Conservation (phyloP, 163 green algal genomes). For the Scenedesmus sp. region DNA sequence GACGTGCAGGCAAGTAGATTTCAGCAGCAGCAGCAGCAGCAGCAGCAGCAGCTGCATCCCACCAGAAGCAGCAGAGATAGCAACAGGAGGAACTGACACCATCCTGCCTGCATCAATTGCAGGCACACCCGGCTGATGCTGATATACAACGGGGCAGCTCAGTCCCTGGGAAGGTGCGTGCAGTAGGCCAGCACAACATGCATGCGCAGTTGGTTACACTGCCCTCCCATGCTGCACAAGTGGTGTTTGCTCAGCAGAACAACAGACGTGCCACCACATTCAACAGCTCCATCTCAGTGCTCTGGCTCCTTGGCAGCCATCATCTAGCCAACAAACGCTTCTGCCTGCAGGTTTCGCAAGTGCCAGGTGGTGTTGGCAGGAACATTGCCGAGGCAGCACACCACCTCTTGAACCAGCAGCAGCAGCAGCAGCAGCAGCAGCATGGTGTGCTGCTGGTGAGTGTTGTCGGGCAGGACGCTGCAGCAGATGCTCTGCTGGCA, state of each 20-base stretch:
- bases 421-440: constrained; percentile 1
- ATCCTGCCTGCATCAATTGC: background rate
- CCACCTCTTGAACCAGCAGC: background rate
- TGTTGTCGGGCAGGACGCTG: constrained; percentile 28
- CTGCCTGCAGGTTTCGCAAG: background rate
- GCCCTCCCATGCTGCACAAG: background rate
- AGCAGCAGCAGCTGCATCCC: background rate
- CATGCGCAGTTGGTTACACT: background rate
- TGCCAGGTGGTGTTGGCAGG: constrained; percentile 36
- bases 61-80: background rate
- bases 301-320: background rate
- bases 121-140: constrained; percentile 1
- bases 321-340: background rate
- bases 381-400: constrained; percentile 47
- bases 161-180: constrained; percentile 13
- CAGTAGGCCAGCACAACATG: background rate
- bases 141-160: constrained; percentile 24
- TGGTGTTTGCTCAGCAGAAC: background rate
- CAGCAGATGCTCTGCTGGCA: constrained; percentile 43
- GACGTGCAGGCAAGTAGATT: constrained; percentile 18
- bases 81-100: background rate
- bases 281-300: background rate
- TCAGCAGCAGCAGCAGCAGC: constrained; percentile 1
- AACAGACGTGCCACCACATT: background rate
- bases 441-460: constrained; percentile 34